Base-by-base conservation (phyloP, 352 stramenopile species). In the Globisporangium carolinianum region DNA sequence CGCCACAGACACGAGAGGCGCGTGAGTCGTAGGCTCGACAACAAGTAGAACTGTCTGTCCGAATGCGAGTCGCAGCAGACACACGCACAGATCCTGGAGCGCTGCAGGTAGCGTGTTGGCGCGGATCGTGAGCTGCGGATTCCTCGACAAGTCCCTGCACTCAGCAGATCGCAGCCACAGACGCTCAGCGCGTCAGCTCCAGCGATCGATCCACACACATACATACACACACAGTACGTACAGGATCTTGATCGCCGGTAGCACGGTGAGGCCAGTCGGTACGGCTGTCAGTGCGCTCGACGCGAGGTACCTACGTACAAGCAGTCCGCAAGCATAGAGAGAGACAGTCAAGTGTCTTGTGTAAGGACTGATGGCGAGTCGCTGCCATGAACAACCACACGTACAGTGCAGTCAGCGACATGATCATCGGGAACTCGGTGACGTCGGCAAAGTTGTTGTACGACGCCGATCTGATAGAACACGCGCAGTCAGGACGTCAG, bases 211-310 rank as follows among this genome's bases (percentile, higher is more conserved):
- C 24, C 24, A 32, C 2, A 32, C 24, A 32, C 24, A 32, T 32
- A 32, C 24, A 32, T 32, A 32, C 24, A 32, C 24, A 32, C 18
- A 1, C 24, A 32, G 24, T 5, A 63, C 58, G 58, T 43, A 64
- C 58, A 64, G 32, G 58, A 60, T 60, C 58, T 64, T 60, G 58
- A 64, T 60, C 6, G 32, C 24, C 14, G 58, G 53, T 5, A 64
- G 41, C 37, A 60, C 58, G 3, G 58, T 64, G 15, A 64, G 53
- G 1, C 58, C 58, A 17, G 42, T 6, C 6, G 58, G 58, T 8
- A 64, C 52, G 7, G 37, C 45, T 47, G n/a, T 5, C 14, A 64
- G 39, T 9, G 52, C 49, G 0, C 6, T 52, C 36, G 58, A 59
- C 11, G 11, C 47, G 14, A 64, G 48, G 36, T 60, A 47, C 8